A percentile compares a stretch with the other conserved stretches of the same genome.
Conservation (phyloP, 305 asterid genomes). For the Solanum hybrid region DNA sequence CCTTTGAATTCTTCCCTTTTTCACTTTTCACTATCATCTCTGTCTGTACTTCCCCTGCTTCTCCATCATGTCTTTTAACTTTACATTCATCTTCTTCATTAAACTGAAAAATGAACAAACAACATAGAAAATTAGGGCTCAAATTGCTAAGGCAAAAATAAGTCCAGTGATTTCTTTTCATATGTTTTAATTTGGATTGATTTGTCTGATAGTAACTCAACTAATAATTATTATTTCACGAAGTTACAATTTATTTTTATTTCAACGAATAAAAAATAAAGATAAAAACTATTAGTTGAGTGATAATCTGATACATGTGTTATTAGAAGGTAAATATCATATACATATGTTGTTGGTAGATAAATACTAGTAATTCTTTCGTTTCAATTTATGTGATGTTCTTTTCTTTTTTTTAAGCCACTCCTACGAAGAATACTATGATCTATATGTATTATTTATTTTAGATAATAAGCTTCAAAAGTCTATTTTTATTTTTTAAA, state of each 20-base stretch:
- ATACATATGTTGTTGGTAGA: not conserved
- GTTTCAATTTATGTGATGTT: not conserved
- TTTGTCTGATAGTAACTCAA: not conserved
- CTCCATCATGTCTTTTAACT: slow-evolving; percentile 16
- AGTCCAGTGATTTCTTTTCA: not conserved
- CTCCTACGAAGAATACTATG: not conserved
- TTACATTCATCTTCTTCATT: not conserved
- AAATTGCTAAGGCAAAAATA: not conserved
- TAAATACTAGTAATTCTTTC: not conserved
- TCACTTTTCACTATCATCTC: slow-evolving; percentile 38
- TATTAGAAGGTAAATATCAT: not conserved
- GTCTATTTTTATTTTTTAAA: too few relatives aligned
- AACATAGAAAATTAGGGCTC: not conserved
- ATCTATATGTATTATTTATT: too few relatives aligned
- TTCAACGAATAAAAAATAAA: not conserved
- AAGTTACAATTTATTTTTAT: not conserved
- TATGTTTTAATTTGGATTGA: not conserved
- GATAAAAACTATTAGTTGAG: not conserved
- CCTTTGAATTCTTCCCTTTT: slow-evolving; percentile 29
- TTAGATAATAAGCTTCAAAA: too few relatives aligned
- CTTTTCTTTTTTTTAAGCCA: not conserved
- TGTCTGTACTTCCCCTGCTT: slow-evolving; percentile 39
- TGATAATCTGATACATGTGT: not conserved
- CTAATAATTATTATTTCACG: not conserved
- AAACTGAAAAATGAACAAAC: not conserved